Conservation (phyloP, 495 filamentous ascomycete genomes). For the Tuber umbilicatum region DNA sequence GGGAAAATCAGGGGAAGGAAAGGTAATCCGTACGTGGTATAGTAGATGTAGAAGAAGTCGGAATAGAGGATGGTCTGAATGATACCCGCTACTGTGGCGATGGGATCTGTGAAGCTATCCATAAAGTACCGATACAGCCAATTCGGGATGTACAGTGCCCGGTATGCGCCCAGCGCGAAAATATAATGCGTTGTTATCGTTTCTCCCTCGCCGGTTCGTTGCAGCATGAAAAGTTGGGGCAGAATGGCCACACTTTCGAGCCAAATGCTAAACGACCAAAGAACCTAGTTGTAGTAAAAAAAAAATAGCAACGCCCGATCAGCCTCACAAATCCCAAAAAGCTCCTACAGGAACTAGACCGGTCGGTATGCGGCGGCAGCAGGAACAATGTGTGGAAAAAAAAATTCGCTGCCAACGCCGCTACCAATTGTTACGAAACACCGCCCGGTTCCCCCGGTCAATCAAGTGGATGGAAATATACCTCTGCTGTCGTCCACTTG, state of each 20-base stretch:
- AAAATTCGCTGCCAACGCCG: conserved; percentile 90
- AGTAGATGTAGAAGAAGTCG: conserved; percentile 99
- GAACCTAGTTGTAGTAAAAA: conserved; percentile 54
- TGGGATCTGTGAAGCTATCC: conserved; percentile 62
- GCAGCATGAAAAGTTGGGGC: conserved; percentile 94
- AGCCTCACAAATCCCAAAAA: conserved; percentile 33
- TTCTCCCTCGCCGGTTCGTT: conserved; percentile 94
- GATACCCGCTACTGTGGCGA: conserved; percentile 77
- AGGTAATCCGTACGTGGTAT: conserved; percentile 64
- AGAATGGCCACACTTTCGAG: conserved; percentile 92
- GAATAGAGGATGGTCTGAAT: conserved; percentile 93
- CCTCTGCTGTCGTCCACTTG: conserved; percentile 63
- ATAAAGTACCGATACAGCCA: conserved; percentile 89
- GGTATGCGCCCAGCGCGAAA: conserved; percentile 86
- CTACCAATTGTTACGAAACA: conserved; percentile 89
- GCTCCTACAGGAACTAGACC: conserved; percentile 87
- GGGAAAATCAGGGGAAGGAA: conserved; percentile 15
- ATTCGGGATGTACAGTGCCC: conserved; percentile 95
- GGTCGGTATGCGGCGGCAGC: conserved; percentile 78
- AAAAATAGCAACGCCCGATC: conserved; percentile 34
- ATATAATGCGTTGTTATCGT: conserved; percentile 97
- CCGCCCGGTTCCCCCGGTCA: conserved; percentile 93
- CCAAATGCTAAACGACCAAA: conserved; percentile 98
- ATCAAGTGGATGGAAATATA: conserved; percentile 79
- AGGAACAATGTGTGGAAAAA: conserved; percentile 87